Evolutionary conservation across 441 rosid species (phyloP).

Genomic region (Bruguiera hainesii): DNA sequence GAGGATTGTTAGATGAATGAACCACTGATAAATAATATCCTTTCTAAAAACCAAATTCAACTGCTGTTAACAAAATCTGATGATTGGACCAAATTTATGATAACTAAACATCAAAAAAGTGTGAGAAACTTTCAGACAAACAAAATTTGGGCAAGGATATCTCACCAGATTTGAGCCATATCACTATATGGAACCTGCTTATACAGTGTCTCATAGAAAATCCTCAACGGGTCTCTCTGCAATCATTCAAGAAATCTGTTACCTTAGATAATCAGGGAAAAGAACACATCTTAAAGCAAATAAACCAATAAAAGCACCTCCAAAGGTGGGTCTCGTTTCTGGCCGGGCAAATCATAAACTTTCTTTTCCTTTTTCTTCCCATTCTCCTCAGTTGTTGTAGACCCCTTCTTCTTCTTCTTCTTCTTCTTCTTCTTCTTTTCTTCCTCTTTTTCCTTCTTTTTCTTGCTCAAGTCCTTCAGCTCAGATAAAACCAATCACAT

Average conservation of each 20-base stretch:
- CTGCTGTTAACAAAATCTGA: not conserved
- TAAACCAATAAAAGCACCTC: constrained; percentile 42
- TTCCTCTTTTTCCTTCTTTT: constrained; percentile 41
- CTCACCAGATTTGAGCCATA: constrained; percentile 96
- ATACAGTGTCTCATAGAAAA: constrained; percentile 79
- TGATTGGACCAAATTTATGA: constrained; percentile 1
- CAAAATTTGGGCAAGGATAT: constrained; percentile 8
- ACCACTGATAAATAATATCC: not conserved
- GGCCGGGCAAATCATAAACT: constrained; percentile 83
- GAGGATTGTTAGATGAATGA: not conserved
- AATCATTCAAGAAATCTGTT: constrained; percentile 20
- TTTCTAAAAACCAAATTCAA: not conserved
- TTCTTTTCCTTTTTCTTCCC: constrained; percentile 69
- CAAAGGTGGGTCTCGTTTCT: constrained; percentile 76
- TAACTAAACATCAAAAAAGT: too few species aligned
- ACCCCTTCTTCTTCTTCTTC: constrained; percentile 11
- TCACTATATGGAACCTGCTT: constrained; percentile 75
- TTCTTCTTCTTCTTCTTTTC: constrained; percentile 20
- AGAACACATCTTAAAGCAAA: constrained; percentile 6
- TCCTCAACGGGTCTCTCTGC: constrained; percentile 93
- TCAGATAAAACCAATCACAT: constrained; percentile 9
- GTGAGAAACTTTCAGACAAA: not conserved
- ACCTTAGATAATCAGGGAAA: not conserved
- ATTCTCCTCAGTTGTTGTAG: constrained; percentile 21
- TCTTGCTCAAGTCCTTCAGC: constrained; percentile 47